These are phyloP conservation scores for Pseudisothecium myosuroides DNA, from an alignment of 225 moss, liverwort and hornwort species.

Conservation along the genomic window DNA sequence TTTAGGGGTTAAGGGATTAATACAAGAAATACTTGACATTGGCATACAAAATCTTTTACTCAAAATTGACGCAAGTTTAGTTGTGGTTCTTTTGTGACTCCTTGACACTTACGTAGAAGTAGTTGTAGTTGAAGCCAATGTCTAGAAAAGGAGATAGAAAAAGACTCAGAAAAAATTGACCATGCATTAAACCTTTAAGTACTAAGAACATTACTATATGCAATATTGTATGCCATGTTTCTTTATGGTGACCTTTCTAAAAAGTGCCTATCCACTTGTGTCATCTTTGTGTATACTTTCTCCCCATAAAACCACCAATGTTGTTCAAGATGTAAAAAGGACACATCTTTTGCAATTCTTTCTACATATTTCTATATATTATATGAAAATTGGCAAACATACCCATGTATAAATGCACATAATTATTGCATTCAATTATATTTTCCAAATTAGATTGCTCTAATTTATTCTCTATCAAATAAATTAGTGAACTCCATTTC, in stretches of 20 bases:
- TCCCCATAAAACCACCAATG: neutral
- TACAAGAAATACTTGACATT: neutral
- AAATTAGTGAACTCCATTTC: neutral
- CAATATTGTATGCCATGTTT: neutral
- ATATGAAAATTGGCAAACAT: neutral
- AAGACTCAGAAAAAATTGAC: neutral
- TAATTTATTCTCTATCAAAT: neutral
- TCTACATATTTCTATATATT: neutral
- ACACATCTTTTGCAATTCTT: neutral
- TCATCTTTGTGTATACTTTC: neutral
- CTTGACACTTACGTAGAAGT: neutral
- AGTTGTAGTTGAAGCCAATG: neutral
- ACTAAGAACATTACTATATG: rapidly evolving
- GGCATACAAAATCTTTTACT: neutral
- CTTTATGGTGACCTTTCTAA: rapidly evolving
- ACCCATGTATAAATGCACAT: rapidly evolving
- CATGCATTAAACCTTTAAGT: neutral
- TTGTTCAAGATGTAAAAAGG: rapidly evolving
- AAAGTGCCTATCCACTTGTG: neutral
- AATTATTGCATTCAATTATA: neutral
- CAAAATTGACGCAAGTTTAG: rapidly evolving
- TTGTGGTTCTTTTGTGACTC: rapidly evolving
- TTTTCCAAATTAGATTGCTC: rapidly evolving
- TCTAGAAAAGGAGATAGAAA: rapidly evolving
- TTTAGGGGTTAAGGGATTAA: too few relatives aligned